A percentile compares a stretch with the other conserved stretches of the same genome.
Evolutionary conservation across 495 filamentous ascomycete genomes (phyloP).

Genomic region (Hapsidospora chrysogenum): DNA sequence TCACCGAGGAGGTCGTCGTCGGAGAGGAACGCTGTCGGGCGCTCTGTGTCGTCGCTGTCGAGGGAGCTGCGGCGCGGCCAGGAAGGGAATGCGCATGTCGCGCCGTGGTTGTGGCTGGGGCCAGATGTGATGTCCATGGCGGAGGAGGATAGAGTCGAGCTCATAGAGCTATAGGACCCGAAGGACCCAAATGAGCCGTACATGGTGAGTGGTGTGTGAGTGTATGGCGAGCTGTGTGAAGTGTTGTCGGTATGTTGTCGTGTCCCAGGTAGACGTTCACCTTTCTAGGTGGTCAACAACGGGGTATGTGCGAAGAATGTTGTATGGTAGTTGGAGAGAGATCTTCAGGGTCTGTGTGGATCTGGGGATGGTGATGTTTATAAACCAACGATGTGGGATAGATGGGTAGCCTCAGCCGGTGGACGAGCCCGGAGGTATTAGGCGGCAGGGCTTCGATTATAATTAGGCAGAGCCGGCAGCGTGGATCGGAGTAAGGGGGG

Average conservation of each 20-base stretch:
- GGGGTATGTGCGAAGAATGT: not conserved
- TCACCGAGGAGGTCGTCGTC: slow-evolving; percentile 32
- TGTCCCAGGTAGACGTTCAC: too few species aligned
- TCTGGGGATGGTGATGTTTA: not conserved
- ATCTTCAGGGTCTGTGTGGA: not conserved
- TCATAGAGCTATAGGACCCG: slow-evolving; percentile 27
- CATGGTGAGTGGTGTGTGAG: too few species aligned
- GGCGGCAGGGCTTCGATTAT: not conserved
- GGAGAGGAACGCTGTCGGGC: slow-evolving; percentile 29
- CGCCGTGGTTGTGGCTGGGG: slow-evolving; percentile 16
- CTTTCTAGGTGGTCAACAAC: not conserved
- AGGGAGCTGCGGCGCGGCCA: slow-evolving; percentile 30
- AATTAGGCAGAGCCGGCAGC: too few species aligned
- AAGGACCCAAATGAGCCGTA: slow-evolving; percentile 6
- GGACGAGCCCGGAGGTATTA: not conserved
- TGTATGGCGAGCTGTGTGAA: too few species aligned
- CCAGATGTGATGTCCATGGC: slow-evolving; percentile 35
- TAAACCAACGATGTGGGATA: not conserved
- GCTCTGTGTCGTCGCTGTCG: slow-evolving; percentile 23
- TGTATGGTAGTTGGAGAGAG: not conserved
- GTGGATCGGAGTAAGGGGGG: too few species aligned
- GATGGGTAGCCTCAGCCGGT: not conserved
- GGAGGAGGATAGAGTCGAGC: slow-evolving; percentile 17
- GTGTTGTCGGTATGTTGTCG: not conserved
- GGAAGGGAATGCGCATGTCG: slow-evolving; percentile 31